phyloP scores from a whole-genome alignment of 1,284 basidiomycete species.

The Tylopilus orsonianus region DNA sequence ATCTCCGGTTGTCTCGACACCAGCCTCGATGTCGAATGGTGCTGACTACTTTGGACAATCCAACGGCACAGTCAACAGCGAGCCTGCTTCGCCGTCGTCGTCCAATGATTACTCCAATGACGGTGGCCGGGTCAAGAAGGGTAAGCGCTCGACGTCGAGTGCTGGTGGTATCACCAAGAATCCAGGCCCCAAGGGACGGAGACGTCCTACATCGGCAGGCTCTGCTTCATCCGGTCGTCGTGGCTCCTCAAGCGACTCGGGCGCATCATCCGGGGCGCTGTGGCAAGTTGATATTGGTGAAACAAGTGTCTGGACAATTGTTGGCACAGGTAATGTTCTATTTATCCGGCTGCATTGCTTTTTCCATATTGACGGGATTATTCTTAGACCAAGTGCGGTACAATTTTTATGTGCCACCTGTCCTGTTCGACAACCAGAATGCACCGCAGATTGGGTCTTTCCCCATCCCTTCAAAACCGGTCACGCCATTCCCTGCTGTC shows the following conservation, averaged over 20 bases:
- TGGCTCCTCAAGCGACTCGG: constrained; percentile 61
- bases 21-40: constrained; percentile 51
- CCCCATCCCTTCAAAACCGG: constrained; percentile 75
- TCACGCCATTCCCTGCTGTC: constrained; percentile 83
- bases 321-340: constrained; percentile 69
- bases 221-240: constrained; percentile 65
- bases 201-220: constrained; percentile 72
- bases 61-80: constrained; percentile 51
- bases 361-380: constrained; percentile 12
- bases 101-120: constrained; percentile 76
- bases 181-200: constrained; percentile 58
- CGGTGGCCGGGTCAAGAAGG: constrained; percentile 76
- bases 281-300: constrained; percentile 89
- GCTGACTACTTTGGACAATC: constrained; percentile 59
- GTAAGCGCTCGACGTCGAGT: constrained; percentile 73
- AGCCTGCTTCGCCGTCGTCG: constrained; percentile 63
- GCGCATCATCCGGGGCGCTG: constrained; percentile 72
- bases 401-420: constrained; percentile 90
- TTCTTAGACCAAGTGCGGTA: constrained; percentile 77
- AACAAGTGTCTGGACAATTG: constrained; percentile 91
- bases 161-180: constrained; percentile 64
- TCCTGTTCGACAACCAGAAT: constrained; percentile 74
- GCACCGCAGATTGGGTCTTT: constrained; percentile 64
- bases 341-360: background rate
- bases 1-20: constrained; percentile 67